Percentiles rank a stretch among this genome's conserved stretches.
Evolutionary conservation across 2,329 filamentous ascomycete genomes (phyloP).

Genomic region (Cyphellophora attinorum): DNA sequence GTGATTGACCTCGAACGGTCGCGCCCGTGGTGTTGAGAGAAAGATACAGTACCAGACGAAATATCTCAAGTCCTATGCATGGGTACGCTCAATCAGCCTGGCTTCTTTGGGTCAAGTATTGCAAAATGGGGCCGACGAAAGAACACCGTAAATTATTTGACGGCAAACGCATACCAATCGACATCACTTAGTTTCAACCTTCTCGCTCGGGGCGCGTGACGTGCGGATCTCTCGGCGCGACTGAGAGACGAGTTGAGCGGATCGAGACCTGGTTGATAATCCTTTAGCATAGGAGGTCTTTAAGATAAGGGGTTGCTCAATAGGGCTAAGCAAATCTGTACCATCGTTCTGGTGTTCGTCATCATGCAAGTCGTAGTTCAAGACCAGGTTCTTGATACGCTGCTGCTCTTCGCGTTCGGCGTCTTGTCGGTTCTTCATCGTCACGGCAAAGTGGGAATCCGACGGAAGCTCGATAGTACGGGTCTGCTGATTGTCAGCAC

Average conservation of each 20-base stretch:
- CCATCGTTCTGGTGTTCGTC: slow-evolving; percentile 73
- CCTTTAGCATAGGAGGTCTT: slow-evolving; percentile 26
- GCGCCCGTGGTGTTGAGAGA: too few relatives aligned
- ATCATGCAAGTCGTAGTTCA: slow-evolving; percentile 84
- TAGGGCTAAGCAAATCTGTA: slow-evolving; percentile 43
- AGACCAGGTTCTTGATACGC: slow-evolving; percentile 92
- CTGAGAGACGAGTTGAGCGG: slow-evolving; percentile 29
- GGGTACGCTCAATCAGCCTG: slow-evolving; percentile 17
- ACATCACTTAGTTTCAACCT: slow-evolving; percentile 94
- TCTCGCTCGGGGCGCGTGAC: slow-evolving; percentile 69
- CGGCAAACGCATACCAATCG: slow-evolving; percentile 67
- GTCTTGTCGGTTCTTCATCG: slow-evolving; percentile 92
- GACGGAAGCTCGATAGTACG: slow-evolving; percentile 77
- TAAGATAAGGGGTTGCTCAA: slow-evolving; percentile 20
- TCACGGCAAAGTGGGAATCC: slow-evolving; percentile 88
- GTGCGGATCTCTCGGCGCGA: slow-evolving; percentile 47
- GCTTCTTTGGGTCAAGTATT: slow-evolving; percentile 14
- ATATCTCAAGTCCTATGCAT: background rate
- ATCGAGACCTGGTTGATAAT: slow-evolving; percentile 27
- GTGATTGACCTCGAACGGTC: too few relatives aligned
- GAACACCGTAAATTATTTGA: too few relatives aligned
- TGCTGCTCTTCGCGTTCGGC: slow-evolving; percentile 94
- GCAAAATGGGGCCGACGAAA: too few relatives aligned
- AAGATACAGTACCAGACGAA: too few relatives aligned
- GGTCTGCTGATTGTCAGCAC: slow-evolving; percentile 49